Percentiles rank a stretch among this genome's conserved stretches.
phyloP scores from a whole-genome alignment of 2,329 filamentous ascomycete species.

The Cladosporium sp. region DNA sequence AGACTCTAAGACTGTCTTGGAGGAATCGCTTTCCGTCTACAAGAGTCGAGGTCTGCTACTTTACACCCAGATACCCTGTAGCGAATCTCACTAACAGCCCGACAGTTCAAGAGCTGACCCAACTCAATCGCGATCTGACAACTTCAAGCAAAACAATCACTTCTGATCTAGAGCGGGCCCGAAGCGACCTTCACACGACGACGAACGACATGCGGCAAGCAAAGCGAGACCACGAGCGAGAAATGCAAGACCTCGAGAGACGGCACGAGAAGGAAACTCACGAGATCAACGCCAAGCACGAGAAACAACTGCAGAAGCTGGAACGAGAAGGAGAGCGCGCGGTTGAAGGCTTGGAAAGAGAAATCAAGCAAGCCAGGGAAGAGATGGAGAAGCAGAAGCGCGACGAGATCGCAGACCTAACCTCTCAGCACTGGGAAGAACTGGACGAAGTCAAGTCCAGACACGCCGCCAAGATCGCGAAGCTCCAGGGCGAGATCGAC shows the following conservation, averaged over 20 bases:
- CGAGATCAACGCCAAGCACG: conserved; percentile 22
- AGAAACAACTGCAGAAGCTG: conserved; percentile 23
- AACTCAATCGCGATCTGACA: conserved; percentile 37
- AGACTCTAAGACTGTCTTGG: conserved; percentile 61
- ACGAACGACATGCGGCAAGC: conserved; percentile 27
- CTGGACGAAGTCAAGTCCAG: conserved; percentile 58
- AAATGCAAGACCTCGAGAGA: conserved; percentile 25
- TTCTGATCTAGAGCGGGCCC: conserved; percentile 53
- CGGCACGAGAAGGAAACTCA: conserved; percentile 23
- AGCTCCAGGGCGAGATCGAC: conserved; percentile 48
- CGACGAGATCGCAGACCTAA: conserved; percentile 52
- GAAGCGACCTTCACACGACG: conserved; percentile 28
- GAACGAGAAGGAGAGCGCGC: conserved; percentile 45
- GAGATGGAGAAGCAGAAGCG: conserved; percentile 37
- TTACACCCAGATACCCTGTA: background rate
- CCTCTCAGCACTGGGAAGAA: conserved; percentile 60
- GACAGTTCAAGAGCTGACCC: conserved; percentile 16
- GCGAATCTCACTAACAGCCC: background rate
- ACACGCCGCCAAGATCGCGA: conserved; percentile 60
- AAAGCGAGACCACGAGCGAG: conserved; percentile 28
- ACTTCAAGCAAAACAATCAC: conserved; percentile 52
- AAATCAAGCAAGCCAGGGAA: conserved; percentile 41
- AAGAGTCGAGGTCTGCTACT: conserved; percentile 63
- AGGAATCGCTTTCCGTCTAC: conserved; percentile 67
- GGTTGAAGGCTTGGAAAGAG: conserved; percentile 50